A percentile compares a stretch with the other conserved stretches of the same genome.
These are phyloP conservation scores for Heteromeles arbutifolia DNA, from an alignment of 306 rosid genomes.

Conservation along the genomic window DNA sequence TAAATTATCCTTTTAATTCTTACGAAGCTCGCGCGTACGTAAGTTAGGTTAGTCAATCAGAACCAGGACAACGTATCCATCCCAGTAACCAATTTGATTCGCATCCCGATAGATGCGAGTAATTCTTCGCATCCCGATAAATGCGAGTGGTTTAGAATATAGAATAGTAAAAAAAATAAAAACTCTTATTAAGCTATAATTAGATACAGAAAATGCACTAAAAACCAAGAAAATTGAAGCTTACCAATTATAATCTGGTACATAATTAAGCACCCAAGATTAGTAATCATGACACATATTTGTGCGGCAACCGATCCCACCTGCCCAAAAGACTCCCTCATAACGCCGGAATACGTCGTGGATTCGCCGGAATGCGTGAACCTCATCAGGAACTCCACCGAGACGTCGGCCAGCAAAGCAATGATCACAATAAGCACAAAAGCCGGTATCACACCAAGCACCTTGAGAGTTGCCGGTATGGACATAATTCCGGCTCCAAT, in stretches of 20 bases:
- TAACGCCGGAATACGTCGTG: conserved; percentile 73
- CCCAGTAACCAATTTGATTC: too few species aligned
- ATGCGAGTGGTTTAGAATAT: too few species aligned
- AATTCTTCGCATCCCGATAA: too few species aligned
- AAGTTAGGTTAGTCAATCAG: too few species aligned
- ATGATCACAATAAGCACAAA: conserved; percentile 43
- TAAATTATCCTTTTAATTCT: not conserved
- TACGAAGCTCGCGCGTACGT: not conserved
- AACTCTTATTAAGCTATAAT: too few species aligned
- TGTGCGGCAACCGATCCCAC: conserved; percentile 54
- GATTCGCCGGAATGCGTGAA: conserved; percentile 67
- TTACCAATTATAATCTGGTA: conserved; percentile 74
- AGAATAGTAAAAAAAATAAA: too few species aligned
- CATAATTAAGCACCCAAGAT: conserved; percentile 70
- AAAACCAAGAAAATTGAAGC: not conserved
- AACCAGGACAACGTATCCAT: rapidly evolving
- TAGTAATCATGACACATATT: conserved; percentile 61
- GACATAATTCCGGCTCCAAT: conserved; percentile 96
- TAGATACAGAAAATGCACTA: too few species aligned
- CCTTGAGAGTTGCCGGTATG: conserved; percentile 74
- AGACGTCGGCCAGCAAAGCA: conserved; percentile 53
- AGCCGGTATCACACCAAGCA: conserved; percentile 73
- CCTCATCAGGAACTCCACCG: conserved; percentile 75
- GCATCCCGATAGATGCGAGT: too few species aligned
- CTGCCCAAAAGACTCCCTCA: conserved; percentile 75